Evolutionary conservation across 164 flowering plant species (phyloP), one percentile per base, ranked within the genome.

Genomic region (Aristolochia contorta): DNA sequence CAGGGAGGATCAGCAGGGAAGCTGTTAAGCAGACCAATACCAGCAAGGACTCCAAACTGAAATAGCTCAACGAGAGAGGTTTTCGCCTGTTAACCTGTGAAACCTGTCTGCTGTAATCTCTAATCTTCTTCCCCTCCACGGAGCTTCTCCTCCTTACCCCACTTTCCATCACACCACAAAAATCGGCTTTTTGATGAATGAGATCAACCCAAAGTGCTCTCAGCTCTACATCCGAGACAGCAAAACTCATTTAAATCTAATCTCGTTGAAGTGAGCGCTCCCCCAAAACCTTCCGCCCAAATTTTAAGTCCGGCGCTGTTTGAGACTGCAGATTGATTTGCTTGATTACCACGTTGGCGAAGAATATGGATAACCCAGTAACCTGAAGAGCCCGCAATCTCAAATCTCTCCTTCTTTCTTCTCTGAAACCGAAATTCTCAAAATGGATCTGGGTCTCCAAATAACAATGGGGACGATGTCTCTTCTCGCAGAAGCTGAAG

Each of bases 1-100:
- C 55, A 13, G 97, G 97, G 48, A 91, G 83, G 6, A 91, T 67
- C 70, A 91, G 66, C 76, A 91, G 53, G 0, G 87, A 84, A 6
- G 84, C 89, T 0, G 96, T 79, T 2, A 88, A 77, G 41, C 82
- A 79, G 2, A 79, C 12, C 13, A 91, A 82, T 63, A 84, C 55
- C 32, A 81, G 58, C 74, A 84, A 45, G 21, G 92, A 83, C 54
- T 85, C 87, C 66, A 80, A 46, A 55, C 89, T 78, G 78, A 80
- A 89, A 58, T 79, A 80, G 68, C 78, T 76, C 7, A 73, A 69
- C 0, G 77, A 57, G 18, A 76, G 51, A 56, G 75, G 19, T 65
- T 64, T 71, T 58, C 68, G 66, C 30, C 59, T 52, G 55, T 66
- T 56, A 46, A 64, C 76, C 56, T 66, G 79, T 8, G 80, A 69